Evolutionary conservation across 2,329 filamentous ascomycete species (phyloP), one percentile per base, ranked within the genome.

Genomic region (Colletotrichum caudatum): DNA sequence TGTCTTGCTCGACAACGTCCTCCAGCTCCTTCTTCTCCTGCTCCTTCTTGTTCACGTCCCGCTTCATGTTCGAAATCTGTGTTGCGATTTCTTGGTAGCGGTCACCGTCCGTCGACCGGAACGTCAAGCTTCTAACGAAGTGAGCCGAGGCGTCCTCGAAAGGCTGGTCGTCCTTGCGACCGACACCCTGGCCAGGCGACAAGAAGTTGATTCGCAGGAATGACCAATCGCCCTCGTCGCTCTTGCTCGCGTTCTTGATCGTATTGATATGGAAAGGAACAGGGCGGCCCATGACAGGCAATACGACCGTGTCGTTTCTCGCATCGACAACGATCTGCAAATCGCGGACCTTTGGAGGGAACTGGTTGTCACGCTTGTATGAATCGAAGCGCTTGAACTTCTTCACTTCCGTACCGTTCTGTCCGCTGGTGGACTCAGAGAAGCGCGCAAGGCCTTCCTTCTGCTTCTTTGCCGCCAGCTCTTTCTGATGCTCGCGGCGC

Each of bases 1-100:
- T 99, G 80, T 99, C 96, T 81, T 99, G 96, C 82, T 98, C 96
- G 7, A 99, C 95, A 29, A 99, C 96, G 81, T 99, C 96, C 80
- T 99, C 96, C 93, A 99, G 93, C 77, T 99, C 95, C 84, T 99
- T 99, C 90, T 98, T 98, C 82, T 98, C 95, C 78, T 98, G 95
- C 81, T 99, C 96, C 77, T 94, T 93, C 82, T 97, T 95, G 53
- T 94, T 90, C 6, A 93, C 91, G 76, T 95, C 94, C 80, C 96
- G 97, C 85, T 98, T 97, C 86, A 99, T 92, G 78, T 98, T 96
- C 14, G 94, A 95, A 77, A 99, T 98, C 78, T 97, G 93, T 73
- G 93, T 93, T 16, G 94, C 92, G 75, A 99, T 96, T 77, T 97
- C 94, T 70, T 94, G 92, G 80, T 99, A 94, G 74, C 95, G 91